A percentile compares a stretch with the other conserved stretches of the same genome.
Evolutionary conservation across 139 green algal species (phyloP).

Genomic region (Axilococcus clingmanii): DNA sequence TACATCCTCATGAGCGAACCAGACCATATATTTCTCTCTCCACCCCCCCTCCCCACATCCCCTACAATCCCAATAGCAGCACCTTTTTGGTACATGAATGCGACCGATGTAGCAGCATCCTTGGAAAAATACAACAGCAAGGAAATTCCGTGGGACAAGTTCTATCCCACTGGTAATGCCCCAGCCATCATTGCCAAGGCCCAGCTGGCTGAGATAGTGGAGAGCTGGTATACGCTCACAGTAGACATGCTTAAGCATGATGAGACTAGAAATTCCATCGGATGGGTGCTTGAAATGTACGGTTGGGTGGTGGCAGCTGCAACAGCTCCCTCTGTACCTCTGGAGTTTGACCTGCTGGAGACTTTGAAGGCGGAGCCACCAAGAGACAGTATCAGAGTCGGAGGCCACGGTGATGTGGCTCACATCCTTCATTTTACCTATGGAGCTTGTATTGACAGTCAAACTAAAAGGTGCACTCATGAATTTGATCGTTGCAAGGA

Average conservation of each 20-base stretch:
- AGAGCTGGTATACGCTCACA: constrained; percentile 37
- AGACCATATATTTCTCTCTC: constrained; percentile 61
- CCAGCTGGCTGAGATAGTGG: constrained; percentile 35
- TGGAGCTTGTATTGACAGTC: constrained; percentile 43
- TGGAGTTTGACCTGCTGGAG: constrained; percentile 26
- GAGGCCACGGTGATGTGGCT: constrained; percentile 8
- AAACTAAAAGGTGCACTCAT: too few relatives aligned
- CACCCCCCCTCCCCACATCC: constrained; percentile 39
- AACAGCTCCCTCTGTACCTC: constrained; percentile 13
- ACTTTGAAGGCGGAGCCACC: constrained; percentile 59
- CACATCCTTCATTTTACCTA: constrained; percentile 74
- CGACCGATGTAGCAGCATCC: constrained; percentile 3
- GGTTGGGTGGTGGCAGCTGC: constrained; percentile 25
- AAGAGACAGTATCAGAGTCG: constrained; percentile 38
- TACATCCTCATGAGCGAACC: constrained; percentile 71
- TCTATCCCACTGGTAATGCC: constrained; percentile 43
- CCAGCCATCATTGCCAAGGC: constrained; percentile 46
- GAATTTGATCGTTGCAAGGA: constrained; percentile 31
- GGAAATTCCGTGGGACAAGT: constrained; percentile 15
- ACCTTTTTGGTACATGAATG: constrained; percentile 65
- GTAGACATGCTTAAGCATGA: constrained; percentile 44
- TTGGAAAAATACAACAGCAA: constrained; percentile 19
- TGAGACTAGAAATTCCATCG: constrained; percentile 46
- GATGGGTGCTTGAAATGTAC: constrained; percentile 71
- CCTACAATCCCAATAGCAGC: constrained; percentile 39